Evolutionary conservation across 2,329 filamentous ascomycete species (phyloP).

Genomic region (Fusarium nelsonii): DNA sequence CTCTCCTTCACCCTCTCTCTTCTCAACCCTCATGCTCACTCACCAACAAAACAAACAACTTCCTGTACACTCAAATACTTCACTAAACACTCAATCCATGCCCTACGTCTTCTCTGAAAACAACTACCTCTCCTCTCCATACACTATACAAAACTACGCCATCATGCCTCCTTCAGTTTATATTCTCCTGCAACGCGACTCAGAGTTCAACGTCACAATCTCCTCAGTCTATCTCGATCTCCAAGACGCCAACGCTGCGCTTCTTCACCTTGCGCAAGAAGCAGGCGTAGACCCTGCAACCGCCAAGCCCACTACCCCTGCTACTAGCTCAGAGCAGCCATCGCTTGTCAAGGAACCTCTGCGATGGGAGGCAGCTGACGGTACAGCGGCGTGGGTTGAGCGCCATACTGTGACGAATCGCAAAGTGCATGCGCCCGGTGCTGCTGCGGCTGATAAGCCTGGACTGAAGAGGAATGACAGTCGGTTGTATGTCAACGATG

Average conservation of each 20-base stretch:
- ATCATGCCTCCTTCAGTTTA: conserved; percentile 50
- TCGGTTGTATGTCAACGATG: conserved; percentile 46
- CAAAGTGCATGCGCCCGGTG: conserved; percentile 22
- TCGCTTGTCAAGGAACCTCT: conserved; percentile 47
- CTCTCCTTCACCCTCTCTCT: conserved; percentile 19
- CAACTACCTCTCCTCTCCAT: conserved; percentile 26
- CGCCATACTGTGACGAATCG: conserved; percentile 48
- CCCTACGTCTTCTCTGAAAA: conserved; percentile 13
- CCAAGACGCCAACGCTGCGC: conserved; percentile 54
- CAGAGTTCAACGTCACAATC: conserved; percentile 43
- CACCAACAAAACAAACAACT: conserved; percentile 4
- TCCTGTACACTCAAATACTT: neutral
- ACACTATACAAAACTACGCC: conserved; percentile 16
- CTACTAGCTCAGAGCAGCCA: conserved; percentile 11
- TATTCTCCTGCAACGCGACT: conserved; percentile 52
- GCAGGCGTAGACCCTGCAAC: conserved; percentile 43
- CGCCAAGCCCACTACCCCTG: conserved; percentile 33
- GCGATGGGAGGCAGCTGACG: conserved; percentile 54
- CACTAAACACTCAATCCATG: conserved; percentile 13
- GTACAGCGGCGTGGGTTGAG: conserved; percentile 55
- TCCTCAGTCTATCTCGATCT: conserved; percentile 52
- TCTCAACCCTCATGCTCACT: neutral
- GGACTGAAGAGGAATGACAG: conserved; percentile 45
- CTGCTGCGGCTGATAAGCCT: conserved; percentile 12
- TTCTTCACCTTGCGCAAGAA: conserved; percentile 48